phyloP scores from a whole-genome alignment of 2,329 filamentous ascomycete genomes.

The Leptographium galeiforme region DNA sequence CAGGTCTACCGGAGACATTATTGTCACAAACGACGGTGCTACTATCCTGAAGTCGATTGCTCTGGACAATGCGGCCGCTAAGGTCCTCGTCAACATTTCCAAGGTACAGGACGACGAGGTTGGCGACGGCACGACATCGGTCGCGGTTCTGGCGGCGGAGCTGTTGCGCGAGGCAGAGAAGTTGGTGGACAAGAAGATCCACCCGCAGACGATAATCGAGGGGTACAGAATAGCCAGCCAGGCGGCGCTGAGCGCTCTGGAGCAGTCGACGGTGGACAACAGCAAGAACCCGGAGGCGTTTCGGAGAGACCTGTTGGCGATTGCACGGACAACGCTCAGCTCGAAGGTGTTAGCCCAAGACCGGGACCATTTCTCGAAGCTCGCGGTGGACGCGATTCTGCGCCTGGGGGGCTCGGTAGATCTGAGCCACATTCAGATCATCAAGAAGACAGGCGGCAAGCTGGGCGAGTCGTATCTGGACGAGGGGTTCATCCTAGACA shows the following conservation, averaged over 20 bases:
- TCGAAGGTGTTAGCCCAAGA: conserved; percentile 96
- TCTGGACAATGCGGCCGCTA: conserved; percentile 93
- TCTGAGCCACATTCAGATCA: conserved; percentile 95
- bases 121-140: conserved; percentile 95
- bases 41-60: conserved; percentile 98
- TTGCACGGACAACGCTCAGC: conserved; percentile 89
- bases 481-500: conserved; percentile 96
- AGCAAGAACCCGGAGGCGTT: conserved; percentile 74
- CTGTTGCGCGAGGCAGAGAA: conserved; percentile 92
- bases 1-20: conserved; percentile 88
- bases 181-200: conserved; percentile 94
- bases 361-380: conserved; percentile 75
- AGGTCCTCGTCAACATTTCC: conserved; percentile 97
- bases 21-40: conserved; percentile 97
- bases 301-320: conserved; percentile 76
- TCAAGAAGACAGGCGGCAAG: conserved; percentile 98
- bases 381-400: conserved; percentile 84
- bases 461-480: conserved; percentile 95
- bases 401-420: conserved; percentile 83
- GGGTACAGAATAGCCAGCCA: conserved; percentile 94
- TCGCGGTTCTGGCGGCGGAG: conserved; percentile 88
- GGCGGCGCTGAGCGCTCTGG: conserved; percentile 73
- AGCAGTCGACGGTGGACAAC: conserved; percentile 77
- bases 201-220: conserved; percentile 98
- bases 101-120: conserved; percentile 99